Conservation (phyloP, 208 protist genomes). For the Entamoeba invadens region DNA sequence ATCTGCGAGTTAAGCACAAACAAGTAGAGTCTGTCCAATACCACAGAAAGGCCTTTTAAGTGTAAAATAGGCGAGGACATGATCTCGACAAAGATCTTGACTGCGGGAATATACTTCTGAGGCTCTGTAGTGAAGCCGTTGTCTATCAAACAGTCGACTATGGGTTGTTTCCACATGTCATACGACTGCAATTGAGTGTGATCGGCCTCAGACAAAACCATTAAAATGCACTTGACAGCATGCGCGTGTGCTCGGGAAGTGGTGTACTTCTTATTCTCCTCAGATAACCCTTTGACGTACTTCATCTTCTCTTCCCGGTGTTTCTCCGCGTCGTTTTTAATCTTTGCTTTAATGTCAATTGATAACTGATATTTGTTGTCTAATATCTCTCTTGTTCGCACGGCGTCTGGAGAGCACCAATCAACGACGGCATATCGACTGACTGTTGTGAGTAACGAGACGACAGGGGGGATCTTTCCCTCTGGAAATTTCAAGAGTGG, state of each 20-base stretch:
- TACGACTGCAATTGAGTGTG: neutral
- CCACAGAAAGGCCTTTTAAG: neutral
- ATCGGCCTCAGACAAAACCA: neutral
- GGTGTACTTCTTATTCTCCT: neutral
- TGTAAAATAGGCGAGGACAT: neutral
- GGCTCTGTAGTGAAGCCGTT: neutral
- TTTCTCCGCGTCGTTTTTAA: neutral
- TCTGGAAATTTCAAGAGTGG: neutral
- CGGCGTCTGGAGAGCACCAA: neutral
- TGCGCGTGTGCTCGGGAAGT: neutral
- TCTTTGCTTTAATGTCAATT: neutral
- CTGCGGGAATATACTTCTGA: neutral
- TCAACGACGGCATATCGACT: neutral
- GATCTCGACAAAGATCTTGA: neutral
- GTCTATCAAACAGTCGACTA: neutral
- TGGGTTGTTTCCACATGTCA: neutral
- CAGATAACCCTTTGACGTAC: neutral
- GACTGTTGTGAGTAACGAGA: neutral
- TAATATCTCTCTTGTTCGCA: neutral
- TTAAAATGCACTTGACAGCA: neutral
- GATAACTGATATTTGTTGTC: neutral
- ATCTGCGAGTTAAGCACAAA: neutral
- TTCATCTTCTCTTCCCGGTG: neutral
- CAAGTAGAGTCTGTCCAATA: neutral
- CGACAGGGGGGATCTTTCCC: neutral